A percentile compares a stretch with the other conserved stretches of the same genome.
These are phyloP conservation scores for Alternaria viburni DNA, from an alignment of 2,329 filamentous ascomycete genomes.

Conservation along the genomic window DNA sequence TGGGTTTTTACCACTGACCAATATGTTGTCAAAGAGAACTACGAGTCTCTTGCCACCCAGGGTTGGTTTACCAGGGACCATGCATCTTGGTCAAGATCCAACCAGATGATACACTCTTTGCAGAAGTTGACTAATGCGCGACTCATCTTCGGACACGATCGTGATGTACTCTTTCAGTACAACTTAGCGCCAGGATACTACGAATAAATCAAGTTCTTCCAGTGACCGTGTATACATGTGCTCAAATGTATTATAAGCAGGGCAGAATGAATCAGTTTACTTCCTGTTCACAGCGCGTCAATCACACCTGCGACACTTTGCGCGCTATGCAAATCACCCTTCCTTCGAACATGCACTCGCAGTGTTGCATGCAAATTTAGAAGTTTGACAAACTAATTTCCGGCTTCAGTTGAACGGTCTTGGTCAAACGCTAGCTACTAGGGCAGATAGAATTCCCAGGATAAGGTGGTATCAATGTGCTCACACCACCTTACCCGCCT, in stretches of 20 bases:
- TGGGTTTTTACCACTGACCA: constrained; percentile 49
- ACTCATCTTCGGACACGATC: constrained; percentile 38
- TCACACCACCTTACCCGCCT: neutral
- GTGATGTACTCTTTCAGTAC: constrained; percentile 10
- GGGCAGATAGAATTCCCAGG: neutral
- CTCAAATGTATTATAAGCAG: neutral
- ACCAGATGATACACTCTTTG: constrained; percentile 36
- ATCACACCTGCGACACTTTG: neutral
- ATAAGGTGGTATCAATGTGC: neutral
- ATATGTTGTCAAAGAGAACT: constrained; percentile 48
- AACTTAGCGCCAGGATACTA: neutral
- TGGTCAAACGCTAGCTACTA: neutral
- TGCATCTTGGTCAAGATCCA: constrained; percentile 37
- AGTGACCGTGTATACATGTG: neutral
- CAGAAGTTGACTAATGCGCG: constrained; percentile 30
- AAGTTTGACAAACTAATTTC: neutral
- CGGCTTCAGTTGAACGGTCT: neutral
- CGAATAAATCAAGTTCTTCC: neutral
- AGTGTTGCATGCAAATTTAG: neutral
- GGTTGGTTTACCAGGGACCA: constrained; percentile 48
- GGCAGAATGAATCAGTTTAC: neutral
- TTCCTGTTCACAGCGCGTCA: neutral
- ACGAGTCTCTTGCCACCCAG: constrained; percentile 38
- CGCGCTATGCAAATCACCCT: neutral
- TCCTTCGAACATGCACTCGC: neutral